phyloP scores from a whole-genome alignment of 2,329 filamentous ascomycete genomes.

The Talaromyces piceae region DNA sequence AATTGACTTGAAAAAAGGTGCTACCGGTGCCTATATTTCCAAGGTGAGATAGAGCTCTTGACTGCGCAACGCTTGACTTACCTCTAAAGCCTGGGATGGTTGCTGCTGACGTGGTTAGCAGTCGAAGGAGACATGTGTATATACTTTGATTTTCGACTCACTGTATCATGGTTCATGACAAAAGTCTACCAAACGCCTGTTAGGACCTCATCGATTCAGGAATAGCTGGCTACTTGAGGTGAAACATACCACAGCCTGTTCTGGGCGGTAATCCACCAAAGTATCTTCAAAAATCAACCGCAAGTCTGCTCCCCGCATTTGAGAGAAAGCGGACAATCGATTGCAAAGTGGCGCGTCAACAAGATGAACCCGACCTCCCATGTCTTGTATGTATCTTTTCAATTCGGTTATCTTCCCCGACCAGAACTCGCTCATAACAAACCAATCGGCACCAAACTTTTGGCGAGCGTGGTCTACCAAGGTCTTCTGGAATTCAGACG shows the following conservation, averaged over 20 bases:
- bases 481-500: conserved; percentile 56
- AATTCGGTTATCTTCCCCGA: conserved; percentile 50
- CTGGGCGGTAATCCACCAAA: conserved; percentile 47
- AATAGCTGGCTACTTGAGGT: no score
- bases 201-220: no score
- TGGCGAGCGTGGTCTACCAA: conserved; percentile 54
- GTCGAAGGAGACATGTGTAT: background rate
- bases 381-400: conserved; percentile 49
- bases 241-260: conserved; percentile 54
- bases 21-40: conserved; percentile 47
- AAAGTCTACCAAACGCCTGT: conserved; percentile 15
- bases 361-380: conserved; percentile 52
- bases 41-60: background rate
- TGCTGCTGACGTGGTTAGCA: conserved; percentile 34
- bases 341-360: conserved; percentile 64
- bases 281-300: conserved; percentile 56
- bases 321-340: conserved; percentile 57
- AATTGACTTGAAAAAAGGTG: conserved; percentile 61
- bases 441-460: conserved; percentile 47
- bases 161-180: conserved; percentile 21
- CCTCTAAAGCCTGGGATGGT: conserved; percentile 55
- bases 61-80: conserved; percentile 13
- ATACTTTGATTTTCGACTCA: conserved; percentile 9
- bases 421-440: conserved; percentile 66
- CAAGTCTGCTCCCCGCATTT: conserved; percentile 51